Evolutionary conservation across 2,329 filamentous ascomycete genomes (phyloP).

Genomic region (Pezicula neosporulosa): DNA sequence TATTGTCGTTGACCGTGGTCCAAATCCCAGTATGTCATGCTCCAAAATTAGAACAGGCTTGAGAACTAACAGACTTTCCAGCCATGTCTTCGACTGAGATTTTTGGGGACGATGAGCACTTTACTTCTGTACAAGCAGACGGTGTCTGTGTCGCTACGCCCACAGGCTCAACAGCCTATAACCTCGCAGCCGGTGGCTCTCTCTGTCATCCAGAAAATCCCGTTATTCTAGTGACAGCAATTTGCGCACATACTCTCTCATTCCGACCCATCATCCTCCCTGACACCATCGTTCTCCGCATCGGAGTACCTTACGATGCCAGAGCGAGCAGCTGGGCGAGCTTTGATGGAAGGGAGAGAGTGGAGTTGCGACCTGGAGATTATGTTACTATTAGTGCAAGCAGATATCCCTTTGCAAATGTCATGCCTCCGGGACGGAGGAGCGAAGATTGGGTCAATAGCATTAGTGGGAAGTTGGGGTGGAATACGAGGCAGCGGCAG

Average conservation of each 20-base stretch:
- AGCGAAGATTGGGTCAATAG: constrained; percentile 82
- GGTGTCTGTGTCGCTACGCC: constrained; percentile 92
- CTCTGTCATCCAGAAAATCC: constrained; percentile 96
- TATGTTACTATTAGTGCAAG: constrained; percentile 83
- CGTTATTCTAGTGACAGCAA: constrained; percentile 89
- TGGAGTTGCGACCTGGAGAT: constrained; percentile 75
- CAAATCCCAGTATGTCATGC: constrained; percentile 74
- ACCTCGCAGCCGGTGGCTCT: constrained; percentile 90
- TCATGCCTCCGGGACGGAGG: constrained; percentile 64
- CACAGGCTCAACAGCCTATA: constrained; percentile 93
- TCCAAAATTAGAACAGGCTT: neutral
- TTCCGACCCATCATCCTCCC: constrained; percentile 96
- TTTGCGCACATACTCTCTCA: constrained; percentile 90
- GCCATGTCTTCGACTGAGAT: constrained; percentile 90
- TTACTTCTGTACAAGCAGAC: constrained; percentile 90
- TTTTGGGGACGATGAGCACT: constrained; percentile 89
- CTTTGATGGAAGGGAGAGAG: constrained; percentile 88
- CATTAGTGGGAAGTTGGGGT: constrained; percentile 74
- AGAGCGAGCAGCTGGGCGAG: constrained; percentile 92
- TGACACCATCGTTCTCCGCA: constrained; percentile 88
- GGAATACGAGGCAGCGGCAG: constrained; percentile 78
- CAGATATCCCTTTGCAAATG: constrained; percentile 75
- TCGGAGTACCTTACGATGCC: constrained; percentile 93
- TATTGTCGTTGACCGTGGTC: constrained; percentile 91
- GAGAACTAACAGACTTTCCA: constrained; percentile 29